phyloP scores from a whole-genome alignment of 164 flowering plant genomes.

The Brasenia schreberi region DNA sequence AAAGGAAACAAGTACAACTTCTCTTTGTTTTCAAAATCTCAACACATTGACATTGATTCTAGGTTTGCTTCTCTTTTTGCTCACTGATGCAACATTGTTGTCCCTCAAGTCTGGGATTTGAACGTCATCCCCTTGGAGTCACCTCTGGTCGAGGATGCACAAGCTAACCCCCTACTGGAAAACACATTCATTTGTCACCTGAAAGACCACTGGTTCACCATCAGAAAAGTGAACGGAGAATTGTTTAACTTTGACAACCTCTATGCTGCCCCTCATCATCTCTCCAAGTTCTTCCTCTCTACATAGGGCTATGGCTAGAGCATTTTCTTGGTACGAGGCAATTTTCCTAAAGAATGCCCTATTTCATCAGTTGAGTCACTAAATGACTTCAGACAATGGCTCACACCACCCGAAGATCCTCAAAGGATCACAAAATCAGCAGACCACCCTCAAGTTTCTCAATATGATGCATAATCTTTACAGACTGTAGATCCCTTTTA shows the following conservation, averaged over 20 bases:
- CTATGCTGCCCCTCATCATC: slow-evolving; percentile 83
- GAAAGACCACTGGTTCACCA: slow-evolving; percentile 95
- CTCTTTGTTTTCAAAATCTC: too few species aligned
- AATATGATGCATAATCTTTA: background rate
- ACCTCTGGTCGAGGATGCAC: slow-evolving; percentile 84
- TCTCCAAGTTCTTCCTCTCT: slow-evolving; percentile 90
- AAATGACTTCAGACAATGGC: slow-evolving; percentile 82
- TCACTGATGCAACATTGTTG: too few species aligned
- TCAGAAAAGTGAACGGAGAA: slow-evolving; percentile 87
- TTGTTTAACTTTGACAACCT: slow-evolving; percentile 97
- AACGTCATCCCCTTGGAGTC: slow-evolving; percentile 74
- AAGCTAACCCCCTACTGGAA: slow-evolving; percentile 74
- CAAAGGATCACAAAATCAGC: slow-evolving; percentile 60
- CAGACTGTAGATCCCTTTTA: background rate
- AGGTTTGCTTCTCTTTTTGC: too few species aligned
- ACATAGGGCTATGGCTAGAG: slow-evolving; percentile 94
- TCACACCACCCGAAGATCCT: slow-evolving; percentile 83
- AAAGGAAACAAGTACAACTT: too few species aligned
- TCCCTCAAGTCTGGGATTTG: slow-evolving; percentile 96
- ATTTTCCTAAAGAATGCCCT: slow-evolving; percentile 79
- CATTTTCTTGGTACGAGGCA: slow-evolving; percentile 84
- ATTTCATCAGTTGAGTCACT: slow-evolving; percentile 61
- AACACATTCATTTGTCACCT: slow-evolving; percentile 88
- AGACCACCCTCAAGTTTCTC: background rate
- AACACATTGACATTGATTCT: too few species aligned